Evolutionary conservation across 176 grass and related monocot species (phyloP).

Genomic region (Zoysia pacifica): DNA sequence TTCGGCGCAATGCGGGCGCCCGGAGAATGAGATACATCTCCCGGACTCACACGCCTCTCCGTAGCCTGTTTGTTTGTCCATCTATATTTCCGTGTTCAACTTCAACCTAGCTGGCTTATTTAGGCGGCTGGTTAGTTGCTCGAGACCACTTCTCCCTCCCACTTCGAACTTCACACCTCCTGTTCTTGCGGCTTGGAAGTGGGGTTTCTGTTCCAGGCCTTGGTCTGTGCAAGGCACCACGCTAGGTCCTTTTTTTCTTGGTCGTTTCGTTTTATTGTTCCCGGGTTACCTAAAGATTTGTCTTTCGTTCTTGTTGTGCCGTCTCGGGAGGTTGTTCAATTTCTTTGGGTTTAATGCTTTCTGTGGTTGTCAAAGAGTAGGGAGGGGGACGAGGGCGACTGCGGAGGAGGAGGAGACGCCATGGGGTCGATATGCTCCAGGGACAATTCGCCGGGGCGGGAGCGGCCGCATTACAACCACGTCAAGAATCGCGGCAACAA

Average conservation of each 20-base stretch:
- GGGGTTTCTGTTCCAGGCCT: neutral
- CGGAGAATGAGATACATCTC: too few species aligned
- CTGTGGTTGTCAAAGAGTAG: conserved; percentile 2
- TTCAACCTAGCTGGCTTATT: neutral
- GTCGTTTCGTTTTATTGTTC: neutral
- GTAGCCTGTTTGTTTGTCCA: neutral
- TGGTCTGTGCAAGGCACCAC: neutral
- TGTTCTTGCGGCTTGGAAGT: neutral
- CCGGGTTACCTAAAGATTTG: neutral
- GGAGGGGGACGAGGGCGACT: neutral
- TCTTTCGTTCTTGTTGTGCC: neutral
- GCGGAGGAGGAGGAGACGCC: conserved; percentile 5
- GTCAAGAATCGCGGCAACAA: neutral
- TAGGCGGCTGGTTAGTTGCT: conserved; percentile 10
- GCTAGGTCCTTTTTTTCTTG: neutral
- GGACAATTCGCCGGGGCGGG: conserved; percentile 10
- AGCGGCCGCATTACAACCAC: conserved; percentile 24
- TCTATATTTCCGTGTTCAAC: neutral
- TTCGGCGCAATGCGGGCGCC: conserved; percentile 1
- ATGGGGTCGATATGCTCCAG: conserved; percentile 61
- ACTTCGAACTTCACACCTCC: neutral
- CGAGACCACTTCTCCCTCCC: neutral
- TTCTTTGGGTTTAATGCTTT: neutral
- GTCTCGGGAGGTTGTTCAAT: neutral
- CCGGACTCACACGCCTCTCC: neutral